Evolutionary conservation across 495 filamentous ascomycete genomes (phyloP).

Genomic region (Glonium stellatum): DNA sequence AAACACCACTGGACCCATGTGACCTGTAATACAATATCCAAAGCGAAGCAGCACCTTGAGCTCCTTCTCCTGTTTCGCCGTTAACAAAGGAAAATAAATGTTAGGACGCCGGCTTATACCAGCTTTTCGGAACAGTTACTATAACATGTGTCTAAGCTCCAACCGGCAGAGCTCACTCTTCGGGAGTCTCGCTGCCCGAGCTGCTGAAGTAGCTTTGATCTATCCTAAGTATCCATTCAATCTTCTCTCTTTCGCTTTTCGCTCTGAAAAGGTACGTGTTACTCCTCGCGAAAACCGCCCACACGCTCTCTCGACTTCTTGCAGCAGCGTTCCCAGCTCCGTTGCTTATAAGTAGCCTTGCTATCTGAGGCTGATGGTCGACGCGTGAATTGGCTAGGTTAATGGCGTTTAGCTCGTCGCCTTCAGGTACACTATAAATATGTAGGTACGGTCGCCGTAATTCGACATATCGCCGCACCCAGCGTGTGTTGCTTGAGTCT

Average conservation of each 20-base stretch:
- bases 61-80: too few species aligned
- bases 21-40: too few species aligned
- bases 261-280: conserved; percentile 94
- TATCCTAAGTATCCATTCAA: conserved; percentile 88
- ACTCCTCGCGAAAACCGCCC: conserved; percentile 85
- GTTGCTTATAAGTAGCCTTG: conserved; percentile 54
- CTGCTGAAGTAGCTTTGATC: conserved; percentile 51
- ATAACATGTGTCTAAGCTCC: too few species aligned
- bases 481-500: conserved; percentile 63
- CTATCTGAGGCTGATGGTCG: conserved; percentile 80
- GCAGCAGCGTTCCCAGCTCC: conserved; percentile 27
- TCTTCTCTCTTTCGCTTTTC: conserved; percentile 76
- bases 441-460: conserved; percentile 89
- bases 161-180: conserved; percentile 1
- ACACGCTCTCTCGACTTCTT: conserved; percentile 56
- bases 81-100: too few species aligned
- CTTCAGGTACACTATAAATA: conserved; percentile 71
- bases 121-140: too few species aligned
- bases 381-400: conserved; percentile 77
- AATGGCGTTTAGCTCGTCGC: conserved; percentile 84
- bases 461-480: conserved; percentile 89
- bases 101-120: too few species aligned
- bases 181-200: conserved; percentile 7
- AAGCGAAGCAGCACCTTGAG: too few species aligned
- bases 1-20: too few species aligned